phyloP scores from a whole-genome alignment of 192 early-diverging fungal genomes.

The Gonapodya prolifera region DNA sequence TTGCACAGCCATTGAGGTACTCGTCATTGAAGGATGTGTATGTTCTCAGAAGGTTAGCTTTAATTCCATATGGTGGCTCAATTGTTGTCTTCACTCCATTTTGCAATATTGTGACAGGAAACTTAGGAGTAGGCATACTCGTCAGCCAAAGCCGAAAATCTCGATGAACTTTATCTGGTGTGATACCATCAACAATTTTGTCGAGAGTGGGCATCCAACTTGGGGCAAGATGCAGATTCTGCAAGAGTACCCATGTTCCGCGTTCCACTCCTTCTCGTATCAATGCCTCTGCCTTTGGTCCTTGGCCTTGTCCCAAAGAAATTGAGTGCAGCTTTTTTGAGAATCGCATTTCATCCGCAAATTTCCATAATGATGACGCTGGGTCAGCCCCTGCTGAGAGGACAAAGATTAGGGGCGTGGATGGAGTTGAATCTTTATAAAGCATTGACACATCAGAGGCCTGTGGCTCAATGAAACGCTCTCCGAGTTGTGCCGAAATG shows the following conservation, averaged over 20 bases:
- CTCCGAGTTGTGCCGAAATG: conserved; percentile 41
- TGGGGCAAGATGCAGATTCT: conserved; percentile 50
- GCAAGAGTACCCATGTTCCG: conserved; percentile 32
- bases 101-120: conserved; percentile 41
- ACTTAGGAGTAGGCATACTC: conserved; percentile 43
- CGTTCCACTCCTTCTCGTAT: conserved; percentile 26
- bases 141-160: conserved; percentile 46
- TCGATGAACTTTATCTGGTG: conserved; percentile 32
- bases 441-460: conserved; percentile 45
- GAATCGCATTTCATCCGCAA: conserved; percentile 44
- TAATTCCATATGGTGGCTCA: conserved; percentile 42
- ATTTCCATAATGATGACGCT: conserved; percentile 25
- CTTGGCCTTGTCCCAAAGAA: conserved; percentile 46
- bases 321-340: conserved; percentile 36
- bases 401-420: conserved; percentile 40
- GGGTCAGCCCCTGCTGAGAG: conserved; percentile 47
- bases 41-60: conserved; percentile 33
- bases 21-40: conserved; percentile 43
- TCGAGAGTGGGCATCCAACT: conserved; percentile 49
- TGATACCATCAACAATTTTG: conserved; percentile 44
- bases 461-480: conserved; percentile 41
- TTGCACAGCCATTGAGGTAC: conserved; percentile 43
- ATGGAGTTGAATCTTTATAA: conserved; percentile 35
- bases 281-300: conserved; percentile 44
- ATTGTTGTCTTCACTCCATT: conserved; percentile 55